These are phyloP conservation scores for Aspergillus funiculosus DNA, from an alignment of 495 filamentous ascomycete species.

Conservation along the genomic window DNA sequence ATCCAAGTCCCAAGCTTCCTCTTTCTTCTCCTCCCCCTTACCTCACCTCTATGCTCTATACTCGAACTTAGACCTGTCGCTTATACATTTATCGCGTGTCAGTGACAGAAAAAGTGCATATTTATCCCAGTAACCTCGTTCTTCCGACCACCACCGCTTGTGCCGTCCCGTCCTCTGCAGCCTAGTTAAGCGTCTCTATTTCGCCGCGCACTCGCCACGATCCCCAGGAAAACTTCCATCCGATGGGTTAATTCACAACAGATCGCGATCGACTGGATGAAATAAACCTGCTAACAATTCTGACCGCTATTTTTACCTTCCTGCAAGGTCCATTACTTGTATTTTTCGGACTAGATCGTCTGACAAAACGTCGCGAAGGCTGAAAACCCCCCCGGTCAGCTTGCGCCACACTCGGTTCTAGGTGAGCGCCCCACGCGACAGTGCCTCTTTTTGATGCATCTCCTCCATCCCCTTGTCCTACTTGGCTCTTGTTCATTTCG, in stretches of 20 bases:
- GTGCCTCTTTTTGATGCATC: conserved; percentile 17
- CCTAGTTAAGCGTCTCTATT: conserved; percentile 16
- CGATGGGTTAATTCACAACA: conserved; percentile 19
- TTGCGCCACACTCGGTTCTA: conserved; percentile 47
- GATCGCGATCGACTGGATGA: conserved; percentile 12
- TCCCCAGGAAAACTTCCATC: conserved; percentile 8
- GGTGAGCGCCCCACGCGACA: conserved; percentile 42
- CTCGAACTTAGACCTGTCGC: not conserved
- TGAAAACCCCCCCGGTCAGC: conserved; percentile 41
- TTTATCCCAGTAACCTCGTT: conserved; percentile 8
- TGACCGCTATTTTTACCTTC: conserved; percentile 24
- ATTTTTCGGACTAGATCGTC: conserved; percentile 12
- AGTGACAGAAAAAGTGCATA: conserved; percentile 12
- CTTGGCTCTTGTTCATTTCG: not conserved
- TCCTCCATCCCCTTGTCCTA: conserved; percentile 5
- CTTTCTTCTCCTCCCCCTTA: conserved; percentile 4
- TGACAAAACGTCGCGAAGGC: conserved; percentile 29
- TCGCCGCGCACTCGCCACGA: conserved; percentile 15
- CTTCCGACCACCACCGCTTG: conserved; percentile 9
- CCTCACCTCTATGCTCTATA: conserved; percentile 4
- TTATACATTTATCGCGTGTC: conserved; percentile 13
- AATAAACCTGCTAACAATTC: conserved; percentile 15
- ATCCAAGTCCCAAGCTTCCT: not conserved
- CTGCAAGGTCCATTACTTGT: conserved; percentile 13
- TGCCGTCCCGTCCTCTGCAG: conserved; percentile 15